phyloP scores from a whole-genome alignment of 495 filamentous ascomycete species.

The Talaromyces wortmannii region DNA sequence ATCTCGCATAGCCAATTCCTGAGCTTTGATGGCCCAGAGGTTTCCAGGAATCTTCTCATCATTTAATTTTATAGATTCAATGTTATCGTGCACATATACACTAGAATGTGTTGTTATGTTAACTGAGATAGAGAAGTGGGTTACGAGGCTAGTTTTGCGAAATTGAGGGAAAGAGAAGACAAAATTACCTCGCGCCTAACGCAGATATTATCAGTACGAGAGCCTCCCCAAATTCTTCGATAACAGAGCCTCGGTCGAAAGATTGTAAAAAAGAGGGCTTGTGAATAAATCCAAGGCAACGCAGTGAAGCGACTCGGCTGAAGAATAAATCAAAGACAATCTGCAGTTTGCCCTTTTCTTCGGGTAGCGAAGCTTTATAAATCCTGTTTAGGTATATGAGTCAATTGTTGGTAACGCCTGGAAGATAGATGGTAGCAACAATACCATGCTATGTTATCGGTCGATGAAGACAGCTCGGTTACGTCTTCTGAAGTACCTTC shows the following conservation, averaged over 20 bases:
- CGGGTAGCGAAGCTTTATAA: neutral
- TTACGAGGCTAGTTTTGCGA: too few relatives aligned
- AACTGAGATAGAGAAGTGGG: too few relatives aligned
- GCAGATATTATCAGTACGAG: neutral
- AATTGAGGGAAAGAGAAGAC: neutral
- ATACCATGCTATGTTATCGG: too few relatives aligned
- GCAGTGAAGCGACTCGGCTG: neutral
- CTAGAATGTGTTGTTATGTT: too few relatives aligned
- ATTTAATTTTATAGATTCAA: too few relatives aligned
- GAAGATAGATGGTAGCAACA: too few relatives aligned
- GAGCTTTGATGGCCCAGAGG: neutral
- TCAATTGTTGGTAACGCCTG: too few relatives aligned
- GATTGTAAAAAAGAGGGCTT: neutral
- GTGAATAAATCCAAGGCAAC: neutral
- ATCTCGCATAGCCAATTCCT: neutral
- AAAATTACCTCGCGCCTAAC: neutral
- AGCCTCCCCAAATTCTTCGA: neutral
- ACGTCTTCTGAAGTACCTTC: too few relatives aligned
- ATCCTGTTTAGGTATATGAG: neutral
- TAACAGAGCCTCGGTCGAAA: neutral
- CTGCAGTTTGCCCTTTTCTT: neutral
- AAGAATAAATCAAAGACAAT: neutral
- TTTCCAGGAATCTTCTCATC: neutral
- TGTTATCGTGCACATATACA: too few relatives aligned
- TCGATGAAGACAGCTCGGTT: too few relatives aligned